Evolutionary conservation across 306 rosid species (phyloP).

Genomic region (Lablab purpureus): DNA sequence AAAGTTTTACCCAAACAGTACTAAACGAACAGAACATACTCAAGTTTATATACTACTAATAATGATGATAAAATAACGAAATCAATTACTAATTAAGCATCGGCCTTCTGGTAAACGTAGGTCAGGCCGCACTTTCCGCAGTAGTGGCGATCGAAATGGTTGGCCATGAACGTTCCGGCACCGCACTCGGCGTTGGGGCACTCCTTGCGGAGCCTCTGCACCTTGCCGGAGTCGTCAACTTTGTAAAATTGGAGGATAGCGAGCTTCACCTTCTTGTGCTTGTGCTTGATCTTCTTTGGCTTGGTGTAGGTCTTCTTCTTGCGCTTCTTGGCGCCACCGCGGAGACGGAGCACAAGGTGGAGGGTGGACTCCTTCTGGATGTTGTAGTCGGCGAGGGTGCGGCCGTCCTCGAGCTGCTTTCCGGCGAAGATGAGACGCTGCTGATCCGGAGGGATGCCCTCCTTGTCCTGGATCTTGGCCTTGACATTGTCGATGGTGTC

Average conservation of each 20-base stretch:
- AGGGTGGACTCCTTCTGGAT: conserved; percentile 96
- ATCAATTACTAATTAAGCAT: conserved; percentile 57
- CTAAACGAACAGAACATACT: background rate
- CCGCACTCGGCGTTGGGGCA: conserved; percentile 94
- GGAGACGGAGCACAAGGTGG: conserved; percentile 89
- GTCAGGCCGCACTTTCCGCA: conserved; percentile 95
- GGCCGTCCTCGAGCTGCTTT: conserved; percentile 94
- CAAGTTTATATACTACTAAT: background rate
- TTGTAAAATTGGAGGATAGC: conserved; percentile 84
- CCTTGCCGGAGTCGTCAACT: conserved; percentile 89
- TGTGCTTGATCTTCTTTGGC: conserved; percentile 98
- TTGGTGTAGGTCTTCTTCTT: conserved; percentile 99
- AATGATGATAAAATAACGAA: background rate
- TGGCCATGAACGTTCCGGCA: conserved; percentile 95
- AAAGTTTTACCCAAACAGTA: background rate
- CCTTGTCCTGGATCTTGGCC: conserved; percentile 96
- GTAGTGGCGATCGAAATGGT: conserved; percentile 90
- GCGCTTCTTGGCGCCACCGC: conserved; percentile 95
- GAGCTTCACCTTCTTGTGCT: conserved; percentile 95
- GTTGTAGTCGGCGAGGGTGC: conserved; percentile 94
- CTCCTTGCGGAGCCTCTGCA: conserved; percentile 91
- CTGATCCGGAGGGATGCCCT: conserved; percentile 96
- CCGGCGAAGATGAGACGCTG: conserved; percentile 96
- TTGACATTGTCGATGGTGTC: conserved; percentile 95
- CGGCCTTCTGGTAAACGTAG: conserved; percentile 88